Base-by-base conservation (phyloP, 2,329 filamentous ascomycete genomes). In the Alternaria sp. region DNA sequence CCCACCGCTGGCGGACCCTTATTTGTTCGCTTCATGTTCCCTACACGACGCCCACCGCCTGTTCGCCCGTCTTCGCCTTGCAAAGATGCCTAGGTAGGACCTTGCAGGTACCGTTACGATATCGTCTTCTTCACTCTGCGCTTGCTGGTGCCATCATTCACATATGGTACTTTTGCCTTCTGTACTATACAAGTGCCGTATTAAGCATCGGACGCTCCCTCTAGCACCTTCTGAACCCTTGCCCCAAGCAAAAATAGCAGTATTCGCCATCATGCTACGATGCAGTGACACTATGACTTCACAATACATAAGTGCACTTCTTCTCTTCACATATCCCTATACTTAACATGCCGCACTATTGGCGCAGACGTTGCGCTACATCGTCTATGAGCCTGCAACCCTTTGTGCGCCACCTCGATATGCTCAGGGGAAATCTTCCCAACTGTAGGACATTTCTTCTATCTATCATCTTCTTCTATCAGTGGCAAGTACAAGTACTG, bases 31-130 rank as follows among this genome's bases (percentile, higher is more conserved):
- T 59, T 59, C 38, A 16, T 36, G 45, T 34, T 32, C 52, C 46
- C 27, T 36, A n/a, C 38, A 50, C 27, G 27, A 41, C 57, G 51
- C 54, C 49, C 52, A 66, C 63, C 55, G 57, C 63, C 60, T 54
- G 57, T 63, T 62, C 52, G 48, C 46, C 40, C 48, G 43, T 41
- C 52, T 18, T 52, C 32, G 53, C 41, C 41, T 25, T 12, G 41
- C 46, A 40, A n/a, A 32, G 53, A 40, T 48, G 32, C 22, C n/a
- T 22, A 22, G 20, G 40, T 38, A 25, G 16, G 20, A 25, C 46
- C 46, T 50, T 38, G 46, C 14, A 50, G 20, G 8, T 50, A 36
- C 25, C 32, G 20, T 38, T 20, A 50, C 46, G 32, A 5, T 14
- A 18, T 20, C 6, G 9, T 50, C 9, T 2, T 27, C 30, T 50